phyloP scores from a whole-genome alignment of 495 filamentous ascomycete species.

The Halenospora varia region DNA sequence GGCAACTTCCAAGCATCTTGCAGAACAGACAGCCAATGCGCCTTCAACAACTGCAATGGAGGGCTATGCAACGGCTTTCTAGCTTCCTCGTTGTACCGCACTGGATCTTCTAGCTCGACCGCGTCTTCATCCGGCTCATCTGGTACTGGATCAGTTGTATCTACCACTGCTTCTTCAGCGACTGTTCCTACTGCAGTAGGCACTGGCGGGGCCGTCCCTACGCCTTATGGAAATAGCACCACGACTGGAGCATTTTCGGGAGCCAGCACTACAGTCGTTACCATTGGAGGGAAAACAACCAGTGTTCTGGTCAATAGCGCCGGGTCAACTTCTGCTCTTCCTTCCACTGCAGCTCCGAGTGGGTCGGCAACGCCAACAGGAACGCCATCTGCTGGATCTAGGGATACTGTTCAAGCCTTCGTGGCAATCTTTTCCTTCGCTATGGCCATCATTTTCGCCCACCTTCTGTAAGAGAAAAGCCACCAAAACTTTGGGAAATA shows the following conservation, averaged over 20 bases:
- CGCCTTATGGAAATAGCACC: background rate
- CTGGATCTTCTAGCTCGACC: background rate
- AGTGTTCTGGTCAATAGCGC: background rate
- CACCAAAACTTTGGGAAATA: too few relatives aligned
- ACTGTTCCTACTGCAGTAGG: too few relatives aligned
- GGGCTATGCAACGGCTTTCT: background rate
- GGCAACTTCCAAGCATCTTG: conserved; percentile 11
- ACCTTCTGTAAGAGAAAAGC: too few relatives aligned
- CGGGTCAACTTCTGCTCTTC: background rate
- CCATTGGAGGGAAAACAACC: background rate
- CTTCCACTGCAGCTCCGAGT: background rate
- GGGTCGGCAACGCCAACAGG: background rate
- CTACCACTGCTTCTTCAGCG: too few relatives aligned
- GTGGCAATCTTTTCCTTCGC: background rate
- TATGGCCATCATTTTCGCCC: background rate
- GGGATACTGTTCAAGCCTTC: background rate
- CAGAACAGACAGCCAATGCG: conserved; percentile 5
- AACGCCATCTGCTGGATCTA: background rate
- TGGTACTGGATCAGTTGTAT: background rate
- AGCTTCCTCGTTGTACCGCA: background rate
- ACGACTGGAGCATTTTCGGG: background rate
- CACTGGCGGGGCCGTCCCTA: too few relatives aligned
- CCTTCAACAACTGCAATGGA: conserved; percentile 2
- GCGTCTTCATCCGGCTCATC: background rate
- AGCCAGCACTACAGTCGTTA: background rate